These are phyloP conservation scores for Komagataea norvegica DNA, from an alignment of 1,139 yeast species.

Conservation along the genomic window DNA sequence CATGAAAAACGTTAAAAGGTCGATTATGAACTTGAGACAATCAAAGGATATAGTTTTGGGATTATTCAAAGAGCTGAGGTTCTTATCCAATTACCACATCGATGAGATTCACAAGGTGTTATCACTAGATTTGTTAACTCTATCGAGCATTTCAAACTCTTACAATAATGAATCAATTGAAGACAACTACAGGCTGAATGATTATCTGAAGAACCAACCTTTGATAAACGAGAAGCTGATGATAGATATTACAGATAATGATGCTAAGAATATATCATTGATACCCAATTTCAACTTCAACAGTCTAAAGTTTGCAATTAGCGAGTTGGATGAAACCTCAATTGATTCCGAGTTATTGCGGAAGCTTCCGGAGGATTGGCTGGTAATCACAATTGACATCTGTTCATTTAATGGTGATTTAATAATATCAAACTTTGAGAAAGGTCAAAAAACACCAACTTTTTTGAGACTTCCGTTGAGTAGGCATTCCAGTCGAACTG, in stretches of 20 bases:
- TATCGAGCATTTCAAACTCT: constrained; percentile 26
- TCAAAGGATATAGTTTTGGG: constrained; percentile 28
- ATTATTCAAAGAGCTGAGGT: constrained; percentile 27
- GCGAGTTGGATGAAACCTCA: constrained; percentile 16
- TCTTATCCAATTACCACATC: constrained; percentile 24
- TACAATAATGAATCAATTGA: constrained; percentile 24
- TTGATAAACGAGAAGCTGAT: constrained; percentile 32
- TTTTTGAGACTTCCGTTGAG: constrained; percentile 56
- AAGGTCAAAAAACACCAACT: constrained; percentile 34
- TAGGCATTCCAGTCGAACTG: constrained; percentile 44
- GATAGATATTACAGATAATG: constrained; percentile 18
- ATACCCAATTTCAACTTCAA: constrained; percentile 15
- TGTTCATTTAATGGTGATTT: constrained; percentile 56
- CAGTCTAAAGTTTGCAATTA: constrained; percentile 7
- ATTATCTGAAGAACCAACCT: constrained; percentile 33
- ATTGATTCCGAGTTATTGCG: constrained; percentile 12
- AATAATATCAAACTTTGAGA: constrained; percentile 44
- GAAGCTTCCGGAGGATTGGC: constrained; percentile 48
- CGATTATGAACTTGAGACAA: constrained; percentile 19
- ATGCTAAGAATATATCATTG: constrained; percentile 13
- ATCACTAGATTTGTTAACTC: constrained; percentile 23
- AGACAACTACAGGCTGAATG: constrained; percentile 34
- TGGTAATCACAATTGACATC: constrained; percentile 58
- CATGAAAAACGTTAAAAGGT: constrained; percentile 18
- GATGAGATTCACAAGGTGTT: constrained; percentile 24